A percentile compares a stretch with the other conserved stretches of the same genome.
These are phyloP conservation scores for Fusarium brachygibbosum DNA, from an alignment of 2,329 filamentous ascomycete species.

Conservation along the genomic window DNA sequence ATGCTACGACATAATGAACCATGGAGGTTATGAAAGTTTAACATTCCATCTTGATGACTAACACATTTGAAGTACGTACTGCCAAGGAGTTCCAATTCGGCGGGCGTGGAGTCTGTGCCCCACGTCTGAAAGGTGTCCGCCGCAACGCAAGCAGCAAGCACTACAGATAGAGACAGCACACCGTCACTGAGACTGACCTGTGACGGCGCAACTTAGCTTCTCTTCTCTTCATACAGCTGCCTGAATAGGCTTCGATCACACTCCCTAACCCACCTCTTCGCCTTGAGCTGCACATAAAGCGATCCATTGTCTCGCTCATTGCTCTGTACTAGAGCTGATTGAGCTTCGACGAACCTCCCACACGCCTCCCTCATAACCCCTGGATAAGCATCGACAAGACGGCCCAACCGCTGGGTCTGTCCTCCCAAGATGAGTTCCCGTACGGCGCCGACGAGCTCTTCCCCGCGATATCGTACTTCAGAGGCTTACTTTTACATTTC, in stretches of 20 bases:
- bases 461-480: slow-evolving; percentile 11
- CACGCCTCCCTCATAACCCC: slow-evolving; percentile 37
- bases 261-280: slow-evolving; percentile 11
- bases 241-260: slow-evolving; percentile 37
- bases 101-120: slow-evolving; percentile 38
- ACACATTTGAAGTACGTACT: slow-evolving; percentile 35
- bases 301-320: slow-evolving; percentile 24
- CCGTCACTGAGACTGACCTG: slow-evolving; percentile 46
- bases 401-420: slow-evolving; percentile 52
- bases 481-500: slow-evolving; percentile 30
- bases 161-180: slow-evolving; percentile 36
- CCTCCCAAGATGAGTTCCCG: slow-evolving; percentile 58
- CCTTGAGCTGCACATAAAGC: not conserved
- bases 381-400: slow-evolving; percentile 49
- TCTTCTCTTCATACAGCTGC: slow-evolving; percentile 46
- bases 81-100: slow-evolving; percentile 23
- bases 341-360: slow-evolving; percentile 37
- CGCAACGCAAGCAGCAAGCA: slow-evolving; percentile 39
- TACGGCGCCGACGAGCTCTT: slow-evolving; percentile 45
- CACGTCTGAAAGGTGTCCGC: slow-evolving; percentile 51
- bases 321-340: slow-evolving; percentile 39
- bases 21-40: not conserved
- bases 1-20: not conserved
- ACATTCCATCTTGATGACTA: slow-evolving; percentile 32
- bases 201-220: slow-evolving; percentile 45